Evolutionary conservation across 768 basidiomycete species (phyloP).

Genomic region (Clitopilus hobsonii): DNA sequence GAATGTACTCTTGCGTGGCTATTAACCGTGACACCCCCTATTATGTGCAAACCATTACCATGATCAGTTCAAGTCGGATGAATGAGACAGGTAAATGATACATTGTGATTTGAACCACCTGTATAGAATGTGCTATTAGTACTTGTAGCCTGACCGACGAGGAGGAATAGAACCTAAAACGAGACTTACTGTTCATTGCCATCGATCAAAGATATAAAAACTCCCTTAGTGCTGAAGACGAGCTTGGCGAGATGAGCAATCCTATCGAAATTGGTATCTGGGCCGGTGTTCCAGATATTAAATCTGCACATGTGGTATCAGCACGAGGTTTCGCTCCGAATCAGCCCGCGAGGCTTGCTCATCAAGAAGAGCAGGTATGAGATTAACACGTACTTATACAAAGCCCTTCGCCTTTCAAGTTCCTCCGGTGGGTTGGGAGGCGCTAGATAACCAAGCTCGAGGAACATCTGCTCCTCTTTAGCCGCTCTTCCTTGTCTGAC

Average conservation of each 20-base stretch:
- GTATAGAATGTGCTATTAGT: neutral
- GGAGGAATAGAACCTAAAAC: conserved; percentile 3
- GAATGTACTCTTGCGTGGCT: conserved; percentile 53
- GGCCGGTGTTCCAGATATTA: conserved; percentile 83
- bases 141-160: too few relatives aligned
- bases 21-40: conserved; percentile 39
- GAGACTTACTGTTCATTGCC: conserved; percentile 74
- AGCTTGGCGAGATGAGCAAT: conserved; percentile 91
- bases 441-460: conserved; percentile 61
- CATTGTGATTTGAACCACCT: conserved; percentile 92
- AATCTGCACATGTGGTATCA: conserved; percentile 43
- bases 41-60: conserved; percentile 6
- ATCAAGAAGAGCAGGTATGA: neutral
- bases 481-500: conserved; percentile 22
- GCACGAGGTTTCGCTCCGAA: neutral
- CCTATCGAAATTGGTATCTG: conserved; percentile 89
- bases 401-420: conserved; percentile 70
- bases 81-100: conserved; percentile 30
- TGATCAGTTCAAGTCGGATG: too few relatives aligned
- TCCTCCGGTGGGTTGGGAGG: conserved; percentile 88
- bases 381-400: conserved; percentile 73
- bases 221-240: conserved; percentile 87
- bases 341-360: neutral
- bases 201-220: conserved; percentile 80
- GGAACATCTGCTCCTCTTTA: conserved; percentile 67